phyloP scores from a whole-genome alignment of 2,329 filamentous ascomycete genomes.

The Cladophialophora bantiana region DNA sequence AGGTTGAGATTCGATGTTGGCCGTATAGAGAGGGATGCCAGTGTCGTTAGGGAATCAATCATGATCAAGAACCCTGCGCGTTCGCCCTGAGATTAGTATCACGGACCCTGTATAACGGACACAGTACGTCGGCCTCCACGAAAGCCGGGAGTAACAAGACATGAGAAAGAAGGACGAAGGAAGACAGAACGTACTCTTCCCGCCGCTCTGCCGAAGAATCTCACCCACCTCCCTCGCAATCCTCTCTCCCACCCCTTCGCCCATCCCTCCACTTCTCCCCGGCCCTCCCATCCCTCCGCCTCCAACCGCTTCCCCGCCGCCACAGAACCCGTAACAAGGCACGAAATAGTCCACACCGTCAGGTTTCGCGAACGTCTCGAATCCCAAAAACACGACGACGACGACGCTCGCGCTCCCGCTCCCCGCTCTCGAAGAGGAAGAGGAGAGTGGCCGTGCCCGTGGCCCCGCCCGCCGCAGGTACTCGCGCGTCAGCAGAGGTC shows the following conservation, averaged over 20 bases:
- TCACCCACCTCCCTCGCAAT: constrained; percentile 68
- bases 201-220: constrained; percentile 40
- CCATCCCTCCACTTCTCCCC: constrained; percentile 55
- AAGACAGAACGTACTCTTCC: constrained; percentile 27
- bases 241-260: constrained; percentile 49
- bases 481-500: constrained; percentile 70
- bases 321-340: constrained; percentile 54
- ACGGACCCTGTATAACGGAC: not conserved
- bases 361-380: constrained; percentile 71
- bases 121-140: not conserved
- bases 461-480: constrained; percentile 74
- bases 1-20: constrained; percentile 56
- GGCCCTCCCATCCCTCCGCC: not conserved
- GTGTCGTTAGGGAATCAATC: constrained; percentile 35
- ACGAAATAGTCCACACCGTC: constrained; percentile 74
- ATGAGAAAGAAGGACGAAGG: not conserved
- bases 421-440: constrained; percentile 24
- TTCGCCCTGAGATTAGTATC: not conserved
- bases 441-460: too few species aligned
- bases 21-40: constrained; percentile 29
- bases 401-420: not conserved
- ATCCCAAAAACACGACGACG: constrained; percentile 67
- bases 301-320: not conserved
- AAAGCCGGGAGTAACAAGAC: not conserved
- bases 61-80: constrained; percentile 32